A percentile compares a stretch with the other conserved stretches of the same genome.
These are phyloP conservation scores for Oryza meridionalis DNA, from an alignment of 176 grass and related monocot species.

Conservation along the genomic window DNA sequence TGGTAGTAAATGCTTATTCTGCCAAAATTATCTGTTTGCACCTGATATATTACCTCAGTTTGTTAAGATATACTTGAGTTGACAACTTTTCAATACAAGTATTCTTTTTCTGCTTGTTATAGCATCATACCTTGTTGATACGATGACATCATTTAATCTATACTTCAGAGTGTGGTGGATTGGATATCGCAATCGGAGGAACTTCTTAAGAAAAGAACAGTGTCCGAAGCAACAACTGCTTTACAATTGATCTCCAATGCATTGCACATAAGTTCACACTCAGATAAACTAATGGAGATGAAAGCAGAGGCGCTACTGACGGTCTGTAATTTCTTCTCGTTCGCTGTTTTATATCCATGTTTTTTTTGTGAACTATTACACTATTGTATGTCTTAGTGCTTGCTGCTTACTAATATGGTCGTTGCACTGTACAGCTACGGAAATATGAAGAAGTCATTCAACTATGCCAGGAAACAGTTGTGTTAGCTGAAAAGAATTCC, in stretches of 20 bases:
- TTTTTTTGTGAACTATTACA: conserved; percentile 17
- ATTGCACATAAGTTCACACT: conserved; percentile 72
- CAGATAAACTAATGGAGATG: conserved; percentile 79
- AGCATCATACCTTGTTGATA: conserved; percentile 23
- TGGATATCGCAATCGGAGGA: conserved; percentile 69
- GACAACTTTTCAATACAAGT: too few relatives aligned
- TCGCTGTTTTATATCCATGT: conserved; percentile 8
- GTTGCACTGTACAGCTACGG: conserved; percentile 53
- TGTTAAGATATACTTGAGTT: conserved; percentile 26
- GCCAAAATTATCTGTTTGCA: conserved; percentile 33
- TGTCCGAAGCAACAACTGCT: conserved; percentile 62
- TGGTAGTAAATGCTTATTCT: not conserved
- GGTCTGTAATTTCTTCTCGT: conserved; percentile 57
- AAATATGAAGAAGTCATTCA: conserved; percentile 84
- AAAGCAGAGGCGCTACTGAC: conserved; percentile 83
- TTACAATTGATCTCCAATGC: conserved; percentile 82
- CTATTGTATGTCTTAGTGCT: conserved; percentile 19
- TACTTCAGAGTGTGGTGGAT: conserved; percentile 60
- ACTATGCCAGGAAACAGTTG: conserved; percentile 77
- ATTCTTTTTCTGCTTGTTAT: conserved; percentile 26
- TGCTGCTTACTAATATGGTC: conserved; percentile 37
- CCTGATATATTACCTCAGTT: conserved; percentile 13
- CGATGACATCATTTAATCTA: conserved; percentile 10
- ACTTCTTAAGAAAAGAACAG: conserved; percentile 77
- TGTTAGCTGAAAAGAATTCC: conserved; percentile 49